Conservation (phyloP, 2,329 filamentous ascomycete genomes). For the Aspergillus terreus region DNA sequence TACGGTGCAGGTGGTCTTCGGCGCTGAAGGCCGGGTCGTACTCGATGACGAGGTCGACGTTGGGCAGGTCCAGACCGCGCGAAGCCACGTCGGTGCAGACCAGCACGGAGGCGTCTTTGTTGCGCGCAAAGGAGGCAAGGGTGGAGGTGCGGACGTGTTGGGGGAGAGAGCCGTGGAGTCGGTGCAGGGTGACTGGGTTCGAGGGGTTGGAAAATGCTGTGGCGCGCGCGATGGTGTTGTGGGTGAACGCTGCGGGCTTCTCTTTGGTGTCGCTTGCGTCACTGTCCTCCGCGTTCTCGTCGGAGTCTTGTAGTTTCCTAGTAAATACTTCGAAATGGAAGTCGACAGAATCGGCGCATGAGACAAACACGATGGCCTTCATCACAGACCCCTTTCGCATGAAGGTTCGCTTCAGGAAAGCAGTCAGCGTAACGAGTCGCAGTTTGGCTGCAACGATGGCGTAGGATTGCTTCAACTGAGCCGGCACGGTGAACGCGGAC, state of each 20-base stretch:
- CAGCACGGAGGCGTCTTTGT: slow-evolving; percentile 72
- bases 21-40: slow-evolving; percentile 94
- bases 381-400: slow-evolving; percentile 84
- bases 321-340: slow-evolving; percentile 88
- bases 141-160: slow-evolving; percentile 86
- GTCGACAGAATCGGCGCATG: slow-evolving; percentile 93
- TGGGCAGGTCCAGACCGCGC: slow-evolving; percentile 89
- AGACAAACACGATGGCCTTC: slow-evolving; percentile 96
- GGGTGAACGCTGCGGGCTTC: slow-evolving; percentile 25
- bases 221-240: slow-evolving; percentile 53
- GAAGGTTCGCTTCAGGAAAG: slow-evolving; percentile 81
- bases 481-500: slow-evolving; percentile 71
- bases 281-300: slow-evolving; percentile 17
- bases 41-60: slow-evolving; percentile 91
- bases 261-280: slow-evolving; percentile 21
- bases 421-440: slow-evolving; percentile 80
- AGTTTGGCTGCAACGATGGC: slow-evolving; percentile 84
- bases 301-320: slow-evolving; percentile 30
- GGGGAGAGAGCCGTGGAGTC: slow-evolving; percentile 86
- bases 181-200: slow-evolving; percentile 75
- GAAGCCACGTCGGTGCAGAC: slow-evolving; percentile 95
- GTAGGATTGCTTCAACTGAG: slow-evolving; percentile 91
- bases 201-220: slow-evolving; percentile 70
- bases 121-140: slow-evolving; percentile 71
- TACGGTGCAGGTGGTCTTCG: slow-evolving; percentile 89